Base-by-base conservation (phyloP, 106 monocot species). In the Dendrobium huoshanense region DNA sequence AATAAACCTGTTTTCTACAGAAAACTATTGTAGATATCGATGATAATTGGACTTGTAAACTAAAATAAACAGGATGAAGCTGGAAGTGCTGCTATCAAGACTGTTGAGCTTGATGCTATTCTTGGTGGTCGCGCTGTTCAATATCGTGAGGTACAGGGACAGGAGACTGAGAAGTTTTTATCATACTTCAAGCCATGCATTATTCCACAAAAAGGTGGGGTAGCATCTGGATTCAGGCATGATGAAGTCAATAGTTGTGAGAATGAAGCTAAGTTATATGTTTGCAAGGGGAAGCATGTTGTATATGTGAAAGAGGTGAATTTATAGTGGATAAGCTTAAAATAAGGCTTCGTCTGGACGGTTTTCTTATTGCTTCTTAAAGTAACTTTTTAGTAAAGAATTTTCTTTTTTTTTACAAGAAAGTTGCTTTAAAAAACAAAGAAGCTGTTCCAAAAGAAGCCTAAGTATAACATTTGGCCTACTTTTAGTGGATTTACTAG, bases 91-190 rank as follows among this genome's bases (percentile, higher is more conserved):
- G 91, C 91, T 9, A 80, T 91, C 51, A 86, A 88, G 78, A 88
- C 91, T 61, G 84, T 91, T 41, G 91, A 91, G 77, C 81, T 91
- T 29, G 88, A 91, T 88, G 91, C 86, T 56, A 72, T 82, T 11
- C 88, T 91, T 73, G 91, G 91, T 64, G 86, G 88, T 9, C 88
- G 88, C 43, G 91, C 91, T 64, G 88, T 91, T 81, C 91, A 91
- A 79, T 86, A 91, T 73, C 79, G 91, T 29, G 91, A 91, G 80
- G 59, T 84, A 77, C 88, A 91, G 45, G 91, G 91, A 10, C 78
- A 82, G 75, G 91, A 91, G 80, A 84, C 88, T 25, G 88, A 88
- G 48, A 91, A 88, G 51, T 88, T 91, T 59, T 75, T 88, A 33
- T 88, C 88, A 55, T 91, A 86, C 42, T 91, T 91, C 78, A 88